Evolutionary conservation across 306 rosid species (phyloP).

Genomic region (Prunus campanulata): DNA sequence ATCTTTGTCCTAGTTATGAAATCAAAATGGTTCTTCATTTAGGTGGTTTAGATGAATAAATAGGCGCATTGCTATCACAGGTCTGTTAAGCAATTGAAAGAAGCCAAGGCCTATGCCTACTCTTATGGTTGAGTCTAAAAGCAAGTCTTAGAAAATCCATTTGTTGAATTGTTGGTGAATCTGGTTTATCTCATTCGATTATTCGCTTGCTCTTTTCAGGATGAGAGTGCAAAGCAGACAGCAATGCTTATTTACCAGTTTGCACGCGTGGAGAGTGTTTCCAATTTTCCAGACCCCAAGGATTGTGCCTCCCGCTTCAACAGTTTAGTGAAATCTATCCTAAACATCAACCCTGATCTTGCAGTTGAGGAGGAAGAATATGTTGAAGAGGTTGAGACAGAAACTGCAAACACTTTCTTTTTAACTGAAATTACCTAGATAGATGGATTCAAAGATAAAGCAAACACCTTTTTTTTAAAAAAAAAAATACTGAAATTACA

Average conservation of each 20-base stretch:
- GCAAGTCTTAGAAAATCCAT: background rate
- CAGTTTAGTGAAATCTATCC: conserved; percentile 72
- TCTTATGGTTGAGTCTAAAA: too few relatives aligned
- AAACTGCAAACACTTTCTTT: conserved; percentile 31
- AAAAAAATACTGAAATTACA: background rate
- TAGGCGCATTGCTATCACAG: too few relatives aligned
- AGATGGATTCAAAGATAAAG: conserved; percentile 36
- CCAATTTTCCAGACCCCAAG: conserved; percentile 69
- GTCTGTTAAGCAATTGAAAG: too few relatives aligned
- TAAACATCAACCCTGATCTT: conserved; percentile 70
- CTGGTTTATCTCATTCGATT: background rate
- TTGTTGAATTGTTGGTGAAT: background rate
- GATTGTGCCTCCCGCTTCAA: conserved; percentile 77
- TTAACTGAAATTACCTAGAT: background rate
- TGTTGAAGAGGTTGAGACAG: conserved; percentile 64
- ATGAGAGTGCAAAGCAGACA: conserved; percentile 71
- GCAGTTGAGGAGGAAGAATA: conserved; percentile 82
- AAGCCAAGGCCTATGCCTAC: too few relatives aligned
- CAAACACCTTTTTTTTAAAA: background rate
- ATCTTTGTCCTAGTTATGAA: background rate
- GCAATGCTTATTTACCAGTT: conserved; percentile 87
- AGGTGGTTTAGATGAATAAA: background rate
- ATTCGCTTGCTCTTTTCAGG: conserved; percentile 42
- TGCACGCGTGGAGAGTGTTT: conserved; percentile 87
- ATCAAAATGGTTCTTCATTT: background rate